Conservation (phyloP, 306 rosid genomes). For the Vigna nakashimae region DNA sequence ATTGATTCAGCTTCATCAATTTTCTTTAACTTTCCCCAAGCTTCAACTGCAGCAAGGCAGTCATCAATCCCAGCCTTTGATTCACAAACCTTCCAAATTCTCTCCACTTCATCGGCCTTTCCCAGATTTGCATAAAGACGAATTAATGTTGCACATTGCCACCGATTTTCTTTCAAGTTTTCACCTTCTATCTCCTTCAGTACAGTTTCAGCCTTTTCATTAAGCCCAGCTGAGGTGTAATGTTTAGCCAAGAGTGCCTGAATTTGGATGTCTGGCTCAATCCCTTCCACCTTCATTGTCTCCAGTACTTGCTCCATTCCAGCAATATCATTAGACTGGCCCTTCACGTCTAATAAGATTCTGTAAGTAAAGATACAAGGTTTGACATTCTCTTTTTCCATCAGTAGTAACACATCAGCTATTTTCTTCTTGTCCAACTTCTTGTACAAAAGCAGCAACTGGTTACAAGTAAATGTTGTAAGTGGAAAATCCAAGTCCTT, state of each 20-base stretch:
- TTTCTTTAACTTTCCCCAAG: constrained; percentile 77
- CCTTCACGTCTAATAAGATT: constrained; percentile 71
- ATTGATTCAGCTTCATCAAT: constrained; percentile 73
- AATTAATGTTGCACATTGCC: constrained; percentile 45
- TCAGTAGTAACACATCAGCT: constrained; percentile 67
- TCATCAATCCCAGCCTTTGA: constrained; percentile 53
- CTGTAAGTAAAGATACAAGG: constrained; percentile 65
- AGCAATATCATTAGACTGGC: constrained; percentile 60
- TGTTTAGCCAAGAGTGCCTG: constrained; percentile 61
- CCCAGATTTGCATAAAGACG: constrained; percentile 71
- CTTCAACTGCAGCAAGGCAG: constrained; percentile 69
- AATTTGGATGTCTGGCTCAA: constrained; percentile 52
- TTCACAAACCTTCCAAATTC: constrained; percentile 73
- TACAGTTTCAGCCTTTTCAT: constrained; percentile 67
- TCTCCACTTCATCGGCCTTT: constrained; percentile 73
- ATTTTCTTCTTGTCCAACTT: constrained; percentile 74
- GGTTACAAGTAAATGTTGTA: constrained; percentile 73
- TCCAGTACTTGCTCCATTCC: constrained; percentile 82
- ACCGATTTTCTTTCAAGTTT: constrained; percentile 46
- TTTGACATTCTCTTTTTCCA: constrained; percentile 81
- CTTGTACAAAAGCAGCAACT: constrained; percentile 78
- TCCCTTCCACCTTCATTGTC: constrained; percentile 78
- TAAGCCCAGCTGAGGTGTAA: constrained; percentile 66
- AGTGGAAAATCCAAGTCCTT: constrained; percentile 69
- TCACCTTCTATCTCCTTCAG: constrained; percentile 75